A percentile compares a stretch with the other conserved stretches of the same genome.
These are phyloP conservation scores for Coffea canephora DNA, from an alignment of 257 asterid genomes.

Conservation along the genomic window DNA sequence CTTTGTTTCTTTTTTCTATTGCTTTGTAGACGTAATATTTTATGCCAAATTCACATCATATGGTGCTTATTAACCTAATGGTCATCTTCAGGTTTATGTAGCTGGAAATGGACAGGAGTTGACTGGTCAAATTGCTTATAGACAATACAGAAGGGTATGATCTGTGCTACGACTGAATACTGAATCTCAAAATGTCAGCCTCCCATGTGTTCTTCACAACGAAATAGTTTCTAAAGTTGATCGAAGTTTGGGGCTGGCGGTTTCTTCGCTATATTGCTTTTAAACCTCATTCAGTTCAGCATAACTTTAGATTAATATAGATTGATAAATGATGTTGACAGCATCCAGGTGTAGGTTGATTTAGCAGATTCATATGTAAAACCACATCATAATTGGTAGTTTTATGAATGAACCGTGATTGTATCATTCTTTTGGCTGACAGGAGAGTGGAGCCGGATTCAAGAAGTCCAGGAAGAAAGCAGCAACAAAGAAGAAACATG, in stretches of 20 bases:
- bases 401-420: background rate
- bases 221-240: background rate
- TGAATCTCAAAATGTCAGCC: background rate
- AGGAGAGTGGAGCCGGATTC: conserved; percentile 62
- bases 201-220: background rate
- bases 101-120: conserved; percentile 68
- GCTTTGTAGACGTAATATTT: background rate
- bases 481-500: conserved; percentile 37
- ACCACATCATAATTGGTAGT: background rate
- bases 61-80: background rate
- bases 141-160: conserved; percentile 62
- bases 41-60: background rate
- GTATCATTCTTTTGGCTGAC: conserved; percentile 14
- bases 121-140: conserved; percentile 72
- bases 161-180: background rate
- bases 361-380: background rate
- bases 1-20: background rate
- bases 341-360: background rate
- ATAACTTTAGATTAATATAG: background rate
- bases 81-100: conserved; percentile 70
- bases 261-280: background rate
- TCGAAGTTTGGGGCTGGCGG: background rate
- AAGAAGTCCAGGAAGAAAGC: conserved; percentile 50
- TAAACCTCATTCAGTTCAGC: background rate
- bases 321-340: background rate